Evolutionary conservation across 257 asterid genomes (phyloP), one percentile per base, ranked within the genome.

Genomic region (Gentiana dahurica): DNA sequence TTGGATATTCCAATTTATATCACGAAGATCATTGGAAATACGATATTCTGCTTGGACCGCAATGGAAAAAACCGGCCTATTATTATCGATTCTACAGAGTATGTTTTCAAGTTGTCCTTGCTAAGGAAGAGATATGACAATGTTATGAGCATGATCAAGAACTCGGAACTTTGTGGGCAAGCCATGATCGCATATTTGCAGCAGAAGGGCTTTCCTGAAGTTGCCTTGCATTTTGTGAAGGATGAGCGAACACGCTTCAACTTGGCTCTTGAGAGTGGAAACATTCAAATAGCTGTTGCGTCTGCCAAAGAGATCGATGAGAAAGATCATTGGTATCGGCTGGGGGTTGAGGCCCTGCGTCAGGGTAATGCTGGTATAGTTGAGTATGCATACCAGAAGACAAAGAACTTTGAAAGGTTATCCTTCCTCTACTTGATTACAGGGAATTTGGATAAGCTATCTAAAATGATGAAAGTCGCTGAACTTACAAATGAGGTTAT

Each of bases 171-270:
- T 15, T 88, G 99, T 74, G 98, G 98, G 48, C 96, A 91, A 74
- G 96, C 98, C 68, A 89, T 92, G 97, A 88, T 92, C 67, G 95
- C 99, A 2, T 92, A 92, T 73, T 74, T 92, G 58, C 99, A 92
- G 81, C 99, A 92, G 79, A 88, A 92, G 76, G 99, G 99, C 58
- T 92, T 92, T 65, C 99, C 97, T 5, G 97, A 88, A 77, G 95
- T 92, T 57, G 98, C 98, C 59, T 79, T 92, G 62, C 83, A 88
- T 85, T 92, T 92, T 56, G 98, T 92, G 64, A 92, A 92, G 80
- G 98, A 92, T 58, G 98, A 88, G 73, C 77, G 82, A 47, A 83
- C 84, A 50, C 86, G 97, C 54, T 92, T 92, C 77, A 84, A 84
- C 77, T 74, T 91, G 55, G 98, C 98, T 61, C 87, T 90, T 49